Base-by-base conservation (phyloP, 495 filamentous ascomycete genomes). In the Thozetella sp. region DNA sequence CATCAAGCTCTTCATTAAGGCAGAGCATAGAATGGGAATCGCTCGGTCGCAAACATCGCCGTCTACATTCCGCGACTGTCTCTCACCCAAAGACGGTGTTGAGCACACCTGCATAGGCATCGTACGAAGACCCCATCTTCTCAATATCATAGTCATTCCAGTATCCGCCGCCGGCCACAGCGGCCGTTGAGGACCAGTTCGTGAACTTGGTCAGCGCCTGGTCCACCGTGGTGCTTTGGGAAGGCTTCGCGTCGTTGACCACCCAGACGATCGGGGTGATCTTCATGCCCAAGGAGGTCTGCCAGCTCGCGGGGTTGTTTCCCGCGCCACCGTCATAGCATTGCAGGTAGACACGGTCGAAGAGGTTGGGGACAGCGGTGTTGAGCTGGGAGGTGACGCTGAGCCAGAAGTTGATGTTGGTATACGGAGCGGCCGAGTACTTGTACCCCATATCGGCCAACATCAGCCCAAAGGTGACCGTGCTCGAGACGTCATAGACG, bases 131-230 rank as follows among this genome's bases (percentile, higher is more conserved):
- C 12, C 56, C 53, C 69, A 78, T 78, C 66, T 77, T 76, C 63
- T 78, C 76, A 50, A 79, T 78, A 52, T 79, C 76, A 51, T 69
- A 77, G 55, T 79, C 74, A 53, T 79, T 79, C 75, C 75, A 79
- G 55, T 74, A 77, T 1, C 76, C 76, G 1, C 73, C 76, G 0
- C 76, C 76, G 2, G 67, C 74, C 20, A 79, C 54, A 2, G 63
- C 57, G 9, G 60, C 60, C 25, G 57, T 30, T 25, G 53, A 45
- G 23, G 64, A 63, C 76, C 76, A 79, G 15, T 54, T 40, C 0
- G 61, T 24, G 25, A 79, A 76, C 52, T 55, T 66, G 0, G 61
- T 59, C 55, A 51, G 46, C n/a, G 75, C 76, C 53, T 76, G 75
- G 13, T 67, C 60, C 11, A 69, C 66, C 1, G 69, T 76, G 1